Conservation (phyloP, 495 filamentous ascomycete species). For the Neurospora africana region DNA sequence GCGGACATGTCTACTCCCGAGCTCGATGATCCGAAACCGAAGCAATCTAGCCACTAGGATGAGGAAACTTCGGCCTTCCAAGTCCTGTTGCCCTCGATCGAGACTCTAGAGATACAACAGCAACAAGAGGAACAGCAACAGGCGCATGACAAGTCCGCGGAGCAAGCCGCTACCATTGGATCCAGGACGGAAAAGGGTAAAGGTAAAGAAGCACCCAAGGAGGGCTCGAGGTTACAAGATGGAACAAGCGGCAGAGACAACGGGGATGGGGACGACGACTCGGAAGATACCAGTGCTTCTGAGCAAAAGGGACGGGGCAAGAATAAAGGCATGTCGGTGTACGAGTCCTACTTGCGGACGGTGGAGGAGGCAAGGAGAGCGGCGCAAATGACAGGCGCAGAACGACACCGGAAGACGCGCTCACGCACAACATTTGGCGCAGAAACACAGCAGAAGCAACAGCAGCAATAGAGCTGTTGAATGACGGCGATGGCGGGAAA, state of each 20-base stretch:
- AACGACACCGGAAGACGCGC: neutral
- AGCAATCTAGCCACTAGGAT: neutral
- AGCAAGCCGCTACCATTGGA: neutral
- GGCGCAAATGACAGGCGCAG: neutral
- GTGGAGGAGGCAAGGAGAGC: neutral
- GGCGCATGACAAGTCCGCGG: neutral
- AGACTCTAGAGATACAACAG: neutral
- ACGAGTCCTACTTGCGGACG: neutral
- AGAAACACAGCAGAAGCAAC: neutral
- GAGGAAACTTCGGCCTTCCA: neutral
- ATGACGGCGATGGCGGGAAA: neutral
- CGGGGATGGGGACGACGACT: neutral
- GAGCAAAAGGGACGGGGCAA: neutral
- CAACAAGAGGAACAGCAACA: neutral
- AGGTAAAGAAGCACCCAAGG: neutral
- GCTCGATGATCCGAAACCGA: conserved; percentile 39
- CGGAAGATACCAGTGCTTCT: neutral
- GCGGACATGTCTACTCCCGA: conserved; percentile 72
- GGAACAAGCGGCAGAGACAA: neutral
- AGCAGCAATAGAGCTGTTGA: neutral
- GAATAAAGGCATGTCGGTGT: neutral
- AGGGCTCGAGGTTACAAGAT: neutral
- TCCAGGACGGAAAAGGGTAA: conserved; percentile 1
- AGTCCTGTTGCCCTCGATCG: neutral
- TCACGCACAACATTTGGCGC: neutral